Percentiles rank a stretch among this genome's conserved stretches.
These are phyloP conservation scores for Scleroderma citrinum DNA, from an alignment of 768 basidiomycete species.

Conservation along the genomic window DNA sequence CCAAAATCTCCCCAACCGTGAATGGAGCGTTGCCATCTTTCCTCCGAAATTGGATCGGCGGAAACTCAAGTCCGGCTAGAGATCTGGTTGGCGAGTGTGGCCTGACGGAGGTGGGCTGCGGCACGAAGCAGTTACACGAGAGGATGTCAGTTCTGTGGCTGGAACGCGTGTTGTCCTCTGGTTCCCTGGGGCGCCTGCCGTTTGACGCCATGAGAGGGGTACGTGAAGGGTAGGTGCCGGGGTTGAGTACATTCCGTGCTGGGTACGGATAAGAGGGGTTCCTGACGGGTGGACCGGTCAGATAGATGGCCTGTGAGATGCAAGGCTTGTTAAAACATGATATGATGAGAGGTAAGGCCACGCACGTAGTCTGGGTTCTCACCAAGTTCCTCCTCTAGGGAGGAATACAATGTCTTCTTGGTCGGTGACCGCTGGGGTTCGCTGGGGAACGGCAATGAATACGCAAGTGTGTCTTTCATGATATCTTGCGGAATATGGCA, in stretches of 20 bases:
- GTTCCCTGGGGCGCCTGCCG: conserved; percentile 1
- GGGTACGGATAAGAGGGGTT: conserved; percentile 25
- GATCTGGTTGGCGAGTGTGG: conserved; percentile 5
- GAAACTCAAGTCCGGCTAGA: conserved; percentile 15
- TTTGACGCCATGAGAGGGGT: conserved; percentile 7
- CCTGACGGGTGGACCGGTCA: conserved; percentile 10
- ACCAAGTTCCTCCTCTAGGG: conserved; percentile 18
- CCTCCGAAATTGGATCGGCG: conserved; percentile 28
- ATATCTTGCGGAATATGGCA: background rate
- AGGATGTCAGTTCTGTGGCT: conserved; percentile 1
- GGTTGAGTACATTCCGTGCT: conserved; percentile 23
- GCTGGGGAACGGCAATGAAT: conserved; percentile 17
- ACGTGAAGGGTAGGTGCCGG: conserved; percentile 11
- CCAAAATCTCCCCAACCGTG: conserved; percentile 17
- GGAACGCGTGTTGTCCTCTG: conserved; percentile 1
- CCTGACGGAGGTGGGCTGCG: conserved; percentile 14
- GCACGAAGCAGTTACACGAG: conserved; percentile 13
- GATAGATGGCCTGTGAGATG: conserved; percentile 13
- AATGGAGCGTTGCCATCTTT: conserved; percentile 23
- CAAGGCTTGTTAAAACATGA: conserved; percentile 4
- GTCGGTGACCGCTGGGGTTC: conserved; percentile 7
- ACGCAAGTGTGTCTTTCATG: conserved; percentile 15
- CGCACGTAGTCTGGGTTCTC: conserved; percentile 10
- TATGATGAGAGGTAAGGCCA: background rate
- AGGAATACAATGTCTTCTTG: conserved; percentile 18